phyloP scores from a whole-genome alignment of 2,329 filamentous ascomycete species.

The Colletotrichum magnum region DNA sequence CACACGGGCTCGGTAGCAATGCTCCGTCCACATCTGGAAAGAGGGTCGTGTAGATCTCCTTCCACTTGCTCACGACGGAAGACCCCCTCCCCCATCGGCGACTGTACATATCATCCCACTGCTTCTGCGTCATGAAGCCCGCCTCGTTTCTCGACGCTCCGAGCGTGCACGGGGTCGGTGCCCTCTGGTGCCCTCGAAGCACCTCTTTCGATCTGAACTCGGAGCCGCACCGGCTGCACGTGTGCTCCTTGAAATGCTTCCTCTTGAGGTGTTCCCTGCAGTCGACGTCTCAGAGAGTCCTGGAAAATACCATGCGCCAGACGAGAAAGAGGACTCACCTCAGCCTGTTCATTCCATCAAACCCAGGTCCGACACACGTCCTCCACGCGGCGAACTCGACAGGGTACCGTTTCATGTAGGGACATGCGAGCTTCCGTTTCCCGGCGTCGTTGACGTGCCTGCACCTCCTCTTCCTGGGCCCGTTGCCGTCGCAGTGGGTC shows the following conservation, averaged over 20 bases:
- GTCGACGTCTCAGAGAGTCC: not conserved
- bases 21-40: not conserved
- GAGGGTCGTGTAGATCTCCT: not conserved
- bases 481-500: too few species aligned
- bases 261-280: not conserved
- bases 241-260: not conserved
- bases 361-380: not conserved
- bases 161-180: not conserved
- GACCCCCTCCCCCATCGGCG: too few species aligned
- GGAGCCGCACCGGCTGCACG: not conserved
- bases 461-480: not conserved
- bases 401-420: not conserved
- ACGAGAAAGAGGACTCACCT: not conserved
- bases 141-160: not conserved
- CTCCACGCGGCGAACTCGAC: not conserved
- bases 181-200: not conserved
- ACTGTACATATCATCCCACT: not conserved
- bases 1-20: not conserved
- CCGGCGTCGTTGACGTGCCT: not conserved
- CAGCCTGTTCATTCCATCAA: not conserved
- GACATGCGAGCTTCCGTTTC: not conserved
- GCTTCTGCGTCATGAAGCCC: not conserved
- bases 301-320: too few species aligned
- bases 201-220: not conserved
- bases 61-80: not conserved